phyloP scores from a whole-genome alignment of 345 rosid species.

The Euphorbia lathyris region DNA sequence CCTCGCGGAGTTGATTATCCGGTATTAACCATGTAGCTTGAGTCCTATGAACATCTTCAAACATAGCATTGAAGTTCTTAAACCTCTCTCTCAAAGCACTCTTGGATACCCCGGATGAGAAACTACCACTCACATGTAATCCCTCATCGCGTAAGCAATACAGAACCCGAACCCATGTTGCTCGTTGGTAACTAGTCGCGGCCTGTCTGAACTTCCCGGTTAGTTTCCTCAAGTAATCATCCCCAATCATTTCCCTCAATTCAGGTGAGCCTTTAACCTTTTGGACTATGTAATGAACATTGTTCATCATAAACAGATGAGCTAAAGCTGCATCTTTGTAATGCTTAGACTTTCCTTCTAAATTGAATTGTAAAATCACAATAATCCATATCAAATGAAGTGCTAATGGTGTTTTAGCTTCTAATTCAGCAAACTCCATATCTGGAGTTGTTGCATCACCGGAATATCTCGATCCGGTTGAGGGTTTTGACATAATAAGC shows the following conservation, averaged over 20 bases:
- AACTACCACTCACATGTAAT: slow-evolving; percentile 75
- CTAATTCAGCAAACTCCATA: slow-evolving; percentile 74
- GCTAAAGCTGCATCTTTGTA: slow-evolving; percentile 67
- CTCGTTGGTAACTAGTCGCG: slow-evolving; percentile 77
- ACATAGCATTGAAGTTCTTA: slow-evolving; percentile 80
- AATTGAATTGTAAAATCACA: slow-evolving; percentile 78
- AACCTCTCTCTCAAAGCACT: slow-evolving; percentile 84
- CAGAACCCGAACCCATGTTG: slow-evolving; percentile 79
- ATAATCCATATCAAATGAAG: slow-evolving; percentile 91
- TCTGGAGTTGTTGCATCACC: slow-evolving; percentile 67
- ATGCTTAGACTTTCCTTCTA: slow-evolving; percentile 77
- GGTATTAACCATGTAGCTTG: slow-evolving; percentile 82
- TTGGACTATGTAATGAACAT: slow-evolving; percentile 84
- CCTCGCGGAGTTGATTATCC: slow-evolving; percentile 81
- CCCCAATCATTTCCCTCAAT: slow-evolving; percentile 86
- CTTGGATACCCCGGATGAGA: slow-evolving; percentile 84
- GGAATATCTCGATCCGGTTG: slow-evolving; percentile 65
- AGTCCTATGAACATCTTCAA: slow-evolving; percentile 86
- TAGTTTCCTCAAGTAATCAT: slow-evolving; percentile 67
- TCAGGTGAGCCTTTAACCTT: slow-evolving; percentile 81
- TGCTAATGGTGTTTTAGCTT: slow-evolving; percentile 63
- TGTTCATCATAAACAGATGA: slow-evolving; percentile 88
- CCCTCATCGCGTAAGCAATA: slow-evolving; percentile 88
- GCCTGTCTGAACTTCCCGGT: slow-evolving; percentile 74
- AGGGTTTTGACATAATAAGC: slow-evolving; percentile 76